Base-by-base conservation (phyloP, 768 basidiomycete genomes). In the Scleroderma bovista region DNA sequence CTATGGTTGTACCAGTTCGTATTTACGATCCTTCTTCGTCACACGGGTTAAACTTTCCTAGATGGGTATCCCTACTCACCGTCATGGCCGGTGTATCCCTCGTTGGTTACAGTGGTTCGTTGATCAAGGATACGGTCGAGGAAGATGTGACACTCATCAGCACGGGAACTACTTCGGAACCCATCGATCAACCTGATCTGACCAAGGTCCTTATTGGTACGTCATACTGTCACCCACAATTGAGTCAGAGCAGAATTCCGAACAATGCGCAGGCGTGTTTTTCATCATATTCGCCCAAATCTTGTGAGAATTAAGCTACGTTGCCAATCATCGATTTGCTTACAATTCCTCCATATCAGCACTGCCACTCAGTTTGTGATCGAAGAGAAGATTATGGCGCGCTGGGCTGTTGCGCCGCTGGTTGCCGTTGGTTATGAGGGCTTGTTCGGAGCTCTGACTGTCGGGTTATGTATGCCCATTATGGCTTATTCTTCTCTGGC, bases 361-460 rank as follows among this genome's bases (percentile, higher is more conserved):
- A 88, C 90, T 24, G 93, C 93, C 48, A 81, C 83, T 10, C 93
- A 94, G 65, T 94, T 94, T 63, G 94, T 97, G 40, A 78, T 96
- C 15, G 96, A 98, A 76, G 95, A 97, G 72, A 94, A 89, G 74
- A 93, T 98, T 58, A 84, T 98, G 86, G 73, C 81, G 61, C 80
- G 78, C 44, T 94, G 95, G 73, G 75, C 81, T 31, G 86, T 97
- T 36, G 80, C 83, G 41, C 95, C 96, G 13, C 78, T 98, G 33
- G 80, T 93, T 51, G 94, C 95, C 11, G 96, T 98, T 53, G 93
- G 94, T 20, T 89, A 79, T 54, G 96, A 99, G 70, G 96, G 96
- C 38, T 74, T 94, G 52, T 98, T 95, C 62, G 96, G 96, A 50
- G 72, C 84, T 17, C 56, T 88, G 57, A 86, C 89, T 24, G 85